Evolutionary conservation across 805 yeast species (phyloP).

Genomic region (Kluyveromyces siamensis): DNA sequence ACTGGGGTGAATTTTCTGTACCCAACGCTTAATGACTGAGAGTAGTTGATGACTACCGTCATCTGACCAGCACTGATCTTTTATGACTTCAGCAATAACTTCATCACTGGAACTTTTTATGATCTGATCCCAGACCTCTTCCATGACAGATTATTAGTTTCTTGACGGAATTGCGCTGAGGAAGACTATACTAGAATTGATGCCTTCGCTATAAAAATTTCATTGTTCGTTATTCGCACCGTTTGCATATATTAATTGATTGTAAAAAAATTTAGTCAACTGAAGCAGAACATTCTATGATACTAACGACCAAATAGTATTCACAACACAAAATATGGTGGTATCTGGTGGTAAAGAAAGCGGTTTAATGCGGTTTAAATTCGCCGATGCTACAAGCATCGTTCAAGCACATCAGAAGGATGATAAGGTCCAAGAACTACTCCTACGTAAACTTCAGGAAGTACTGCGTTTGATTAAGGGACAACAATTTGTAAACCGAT

Average conservation of each 20-base stretch:
- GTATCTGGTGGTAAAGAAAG: slow-evolving; percentile 1
- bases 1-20: slow-evolving; percentile 6
- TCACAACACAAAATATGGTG: neutral
- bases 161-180: neutral
- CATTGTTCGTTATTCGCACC: neutral
- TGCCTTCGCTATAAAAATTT: no score
- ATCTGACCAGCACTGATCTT: neutral
- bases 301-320: neutral
- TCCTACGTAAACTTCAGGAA: slow-evolving; percentile 48
- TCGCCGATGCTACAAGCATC: slow-evolving; percentile 83
- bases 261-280: neutral
- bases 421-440: slow-evolving; percentile 50
- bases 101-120: neutral
- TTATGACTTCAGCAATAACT: neutral
- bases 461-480: slow-evolving; percentile 46
- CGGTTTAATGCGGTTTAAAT: slow-evolving; percentile 34
- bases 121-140: neutral
- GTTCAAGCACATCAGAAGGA: slow-evolving; percentile 92
- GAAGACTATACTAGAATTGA: no score
- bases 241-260: neutral
- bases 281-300: neutral
- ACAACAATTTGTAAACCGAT: slow-evolving; percentile 54
- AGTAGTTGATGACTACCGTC: slow-evolving; percentile 4
- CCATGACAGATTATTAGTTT: neutral
- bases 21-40: slow-evolving; percentile 7